Base-by-base conservation (phyloP, 202 grass and related monocot species). In the Schoenoplectus tabernaemontani region DNA sequence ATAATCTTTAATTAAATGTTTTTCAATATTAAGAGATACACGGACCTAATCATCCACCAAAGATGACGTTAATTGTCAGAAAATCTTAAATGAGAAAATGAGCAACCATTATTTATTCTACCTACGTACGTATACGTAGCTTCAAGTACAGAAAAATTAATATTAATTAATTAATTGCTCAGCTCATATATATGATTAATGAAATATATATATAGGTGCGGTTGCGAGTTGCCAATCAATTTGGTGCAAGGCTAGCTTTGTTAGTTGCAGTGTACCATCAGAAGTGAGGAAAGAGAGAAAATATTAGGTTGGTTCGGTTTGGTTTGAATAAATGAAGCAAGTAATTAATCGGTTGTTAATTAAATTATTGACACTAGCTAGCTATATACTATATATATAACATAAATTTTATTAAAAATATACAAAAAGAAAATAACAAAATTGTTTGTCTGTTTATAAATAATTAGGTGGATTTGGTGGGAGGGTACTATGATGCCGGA, bases 401-500 rank as follows among this genome's bases (percentile, higher is more conserved):
- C n/a, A n/a, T n/a, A n/a, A n/a, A n/a, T n/a, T n/a, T n/a, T n/a
- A n/a, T n/a, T n/a, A n/a, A n/a, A n/a, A n/a, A n/a, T n/a, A n/a
- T n/a, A n/a, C n/a, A n/a, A n/a, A n/a, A n/a, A n/a, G n/a, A n/a
- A n/a, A n/a, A n/a, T n/a, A n/a, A n/a, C n/a, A n/a, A n/a, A n/a
- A n/a, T 24, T 23, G 4, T 22, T 23, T 59, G 8, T 48, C 20
- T 32, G 19, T 48, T 38, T 3, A 38, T 38, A 39, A 39, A 39
- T 39, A 39, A 39, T 23, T 62, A 96, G 92, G 94, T 97, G 50
- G 94, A 97, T 83, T 80, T 97, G 54, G 91, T 97, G 9, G 94
- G 94, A 16, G 94, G 94, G 0, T 97, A 97, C 85, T 97, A 97
- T 65, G 94, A 97, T 71, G 94, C 94, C 28, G 94, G 94, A 3